These are phyloP conservation scores for Pistacia atlantica DNA, from an alignment of 345 rosid genomes.

Conservation along the genomic window DNA sequence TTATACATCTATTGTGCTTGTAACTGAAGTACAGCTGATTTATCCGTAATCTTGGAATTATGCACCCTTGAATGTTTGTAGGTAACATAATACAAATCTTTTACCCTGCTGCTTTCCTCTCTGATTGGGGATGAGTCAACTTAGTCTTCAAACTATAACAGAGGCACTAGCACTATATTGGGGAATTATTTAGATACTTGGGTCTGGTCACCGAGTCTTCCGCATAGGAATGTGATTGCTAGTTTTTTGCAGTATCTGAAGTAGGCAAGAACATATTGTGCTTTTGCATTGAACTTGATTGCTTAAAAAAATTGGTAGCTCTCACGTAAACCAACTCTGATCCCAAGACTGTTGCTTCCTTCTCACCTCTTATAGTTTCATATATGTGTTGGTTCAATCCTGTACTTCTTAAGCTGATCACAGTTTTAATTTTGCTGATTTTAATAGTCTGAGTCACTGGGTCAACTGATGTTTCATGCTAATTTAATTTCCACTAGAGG, in stretches of 20 bases:
- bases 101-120: background rate
- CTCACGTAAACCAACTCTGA: background rate
- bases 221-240: background rate
- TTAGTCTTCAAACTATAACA: background rate
- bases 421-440: background rate
- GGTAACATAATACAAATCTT: background rate
- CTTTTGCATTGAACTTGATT: background rate
- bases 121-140: background rate
- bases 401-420: background rate
- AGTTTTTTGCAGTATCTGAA: background rate
- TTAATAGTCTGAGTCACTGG: background rate
- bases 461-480: background rate
- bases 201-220: background rate
- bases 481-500: no score
- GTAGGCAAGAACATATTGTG: background rate
- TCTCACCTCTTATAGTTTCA: background rate
- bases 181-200: background rate
- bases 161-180: background rate
- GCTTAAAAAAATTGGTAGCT: background rate
- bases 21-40: background rate
- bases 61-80: background rate
- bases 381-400: background rate
- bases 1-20: no score
- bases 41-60: background rate
- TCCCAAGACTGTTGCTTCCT: background rate